Evolutionary conservation across 805 yeast genomes (phyloP).

Genomic region (Clavispora carvajalis): DNA sequence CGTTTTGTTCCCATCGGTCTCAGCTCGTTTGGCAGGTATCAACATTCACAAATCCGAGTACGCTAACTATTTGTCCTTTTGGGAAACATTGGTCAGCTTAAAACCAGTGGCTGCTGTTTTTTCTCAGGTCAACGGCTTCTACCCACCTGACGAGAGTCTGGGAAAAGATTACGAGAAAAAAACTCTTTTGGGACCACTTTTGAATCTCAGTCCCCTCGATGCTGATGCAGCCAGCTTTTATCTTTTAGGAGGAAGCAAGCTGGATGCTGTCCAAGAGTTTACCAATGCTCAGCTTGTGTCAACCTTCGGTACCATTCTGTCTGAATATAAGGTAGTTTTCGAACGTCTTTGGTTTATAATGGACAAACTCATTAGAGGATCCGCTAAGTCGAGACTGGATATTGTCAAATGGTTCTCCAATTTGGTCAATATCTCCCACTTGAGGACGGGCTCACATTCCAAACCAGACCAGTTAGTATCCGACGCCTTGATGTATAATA

Average conservation of each 20-base stretch:
- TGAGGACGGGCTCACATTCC: slow-evolving; percentile 82
- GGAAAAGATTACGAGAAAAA: slow-evolving; percentile 53
- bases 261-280: slow-evolving; percentile 29
- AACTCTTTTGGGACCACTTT: slow-evolving; percentile 72
- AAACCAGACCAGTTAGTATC: slow-evolving; percentile 60
- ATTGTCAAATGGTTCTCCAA: slow-evolving; percentile 66
- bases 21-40: slow-evolving; percentile 28
- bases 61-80: slow-evolving; percentile 47
- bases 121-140: slow-evolving; percentile 52
- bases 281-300: slow-evolving; percentile 50
- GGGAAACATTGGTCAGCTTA: slow-evolving; percentile 52
- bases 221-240: slow-evolving; percentile 43
- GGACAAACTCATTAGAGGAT: slow-evolving; percentile 72
- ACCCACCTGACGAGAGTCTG: slow-evolving; percentile 34
- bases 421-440: slow-evolving; percentile 75
- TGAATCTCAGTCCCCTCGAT: slow-evolving; percentile 69
- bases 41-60: slow-evolving; percentile 50
- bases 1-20: slow-evolving; percentile 43
- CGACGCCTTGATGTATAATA: slow-evolving; percentile 79
- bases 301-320: slow-evolving; percentile 34
- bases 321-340: slow-evolving; percentile 54
- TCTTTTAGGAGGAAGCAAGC: slow-evolving; percentile 27
- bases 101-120: slow-evolving; percentile 60
- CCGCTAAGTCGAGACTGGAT: slow-evolving; percentile 56
- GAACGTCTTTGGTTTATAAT: slow-evolving; percentile 64